phyloP scores from a whole-genome alignment of 768 basidiomycete species.

The Pisolithus sp. region DNA sequence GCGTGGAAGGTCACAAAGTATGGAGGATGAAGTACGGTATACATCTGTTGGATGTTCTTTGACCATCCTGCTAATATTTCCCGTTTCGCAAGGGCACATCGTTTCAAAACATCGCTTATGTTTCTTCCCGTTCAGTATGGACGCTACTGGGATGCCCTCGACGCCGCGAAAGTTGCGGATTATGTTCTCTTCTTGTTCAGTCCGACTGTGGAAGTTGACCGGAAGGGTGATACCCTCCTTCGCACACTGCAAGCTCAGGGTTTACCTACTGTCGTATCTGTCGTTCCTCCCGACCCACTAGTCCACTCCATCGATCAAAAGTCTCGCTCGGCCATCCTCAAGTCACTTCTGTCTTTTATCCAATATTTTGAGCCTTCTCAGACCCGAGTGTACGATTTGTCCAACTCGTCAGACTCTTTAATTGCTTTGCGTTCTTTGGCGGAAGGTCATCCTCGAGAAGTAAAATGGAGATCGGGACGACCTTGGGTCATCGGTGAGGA shows the following conservation, averaged over 20 bases:
- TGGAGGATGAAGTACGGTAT: constrained; percentile 62
- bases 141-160: constrained; percentile 69
- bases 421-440: constrained; percentile 73
- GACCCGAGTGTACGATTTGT: constrained; percentile 67
- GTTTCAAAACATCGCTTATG: constrained; percentile 88
- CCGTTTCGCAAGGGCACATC: constrained; percentile 53
- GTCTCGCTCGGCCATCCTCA: constrained; percentile 60
- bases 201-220: constrained; percentile 71
- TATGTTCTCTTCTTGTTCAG: constrained; percentile 86
- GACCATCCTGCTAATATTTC: background rate
- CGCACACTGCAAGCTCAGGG: constrained; percentile 88
- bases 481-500: constrained; percentile 71
- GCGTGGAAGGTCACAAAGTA: constrained; percentile 18
- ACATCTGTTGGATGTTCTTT: no score
- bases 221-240: constrained; percentile 82
- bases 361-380: constrained; percentile 91
- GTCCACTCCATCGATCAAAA: constrained; percentile 50
- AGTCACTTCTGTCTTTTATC: constrained; percentile 90
- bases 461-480: constrained; percentile 79
- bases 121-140: constrained; percentile 74
- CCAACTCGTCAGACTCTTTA: constrained; percentile 54
- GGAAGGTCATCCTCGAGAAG: constrained; percentile 75
- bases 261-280: constrained; percentile 75
- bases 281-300: constrained; percentile 50
- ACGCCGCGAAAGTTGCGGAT: constrained; percentile 83